Percentiles rank a stretch among this genome's conserved stretches.
Conservation (phyloP, 345 rosid genomes). For the Salix suchowensis region DNA sequence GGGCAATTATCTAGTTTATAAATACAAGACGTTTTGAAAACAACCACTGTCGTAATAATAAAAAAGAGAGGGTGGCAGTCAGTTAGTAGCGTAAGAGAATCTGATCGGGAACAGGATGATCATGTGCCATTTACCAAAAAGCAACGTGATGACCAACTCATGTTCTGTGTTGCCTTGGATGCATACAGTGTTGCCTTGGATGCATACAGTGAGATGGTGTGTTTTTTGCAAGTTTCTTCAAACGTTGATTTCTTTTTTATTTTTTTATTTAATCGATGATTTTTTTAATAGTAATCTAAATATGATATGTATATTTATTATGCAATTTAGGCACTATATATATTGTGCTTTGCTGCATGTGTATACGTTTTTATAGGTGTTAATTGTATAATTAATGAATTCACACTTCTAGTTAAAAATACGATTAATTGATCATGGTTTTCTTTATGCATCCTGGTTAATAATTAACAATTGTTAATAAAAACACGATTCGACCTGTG, state of each 20-base stretch:
- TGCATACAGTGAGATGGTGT: not conserved
- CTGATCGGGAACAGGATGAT: not conserved
- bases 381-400: too few relatives aligned
- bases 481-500: not conserved
- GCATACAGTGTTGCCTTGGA: not conserved
- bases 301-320: too few relatives aligned
- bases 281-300: not conserved
- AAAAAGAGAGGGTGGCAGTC: not conserved
- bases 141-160: slow-evolving; percentile 10
- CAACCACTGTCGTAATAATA: too few relatives aligned
- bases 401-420: too few relatives aligned
- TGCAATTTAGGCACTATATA: too few relatives aligned
- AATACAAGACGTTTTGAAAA: too few relatives aligned
- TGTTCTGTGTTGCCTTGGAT: not conserved
- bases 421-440: too few relatives aligned
- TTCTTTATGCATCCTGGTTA: not conserved
- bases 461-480: not conserved
- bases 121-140: not conserved
- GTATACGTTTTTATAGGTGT: too few relatives aligned
- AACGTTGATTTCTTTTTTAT: not conserved
- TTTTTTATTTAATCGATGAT: not conserved
- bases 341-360: too few relatives aligned
- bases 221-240: not conserved
- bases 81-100: not conserved
- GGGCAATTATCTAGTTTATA: too few relatives aligned